phyloP scores from a whole-genome alignment of 2,329 filamentous ascomycete species.

The Calonectria pseudoturangicola region DNA sequence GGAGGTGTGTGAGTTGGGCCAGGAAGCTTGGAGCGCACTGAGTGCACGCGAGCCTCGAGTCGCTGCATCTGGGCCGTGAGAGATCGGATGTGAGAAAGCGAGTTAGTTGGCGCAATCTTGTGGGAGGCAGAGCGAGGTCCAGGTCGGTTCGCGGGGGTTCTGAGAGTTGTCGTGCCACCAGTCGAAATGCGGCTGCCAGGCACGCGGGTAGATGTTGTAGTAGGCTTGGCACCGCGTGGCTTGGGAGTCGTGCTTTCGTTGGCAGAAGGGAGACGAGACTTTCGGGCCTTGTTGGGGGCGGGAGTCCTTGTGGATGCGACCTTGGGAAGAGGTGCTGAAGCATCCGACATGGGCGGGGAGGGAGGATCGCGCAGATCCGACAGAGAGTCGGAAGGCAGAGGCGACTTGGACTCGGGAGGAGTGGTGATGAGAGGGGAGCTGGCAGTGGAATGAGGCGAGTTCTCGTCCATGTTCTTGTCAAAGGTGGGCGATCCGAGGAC shows the following conservation, averaged over 20 bases:
- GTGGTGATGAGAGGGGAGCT: constrained; percentile 94
- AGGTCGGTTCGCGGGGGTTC: constrained; percentile 68
- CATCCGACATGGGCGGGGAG: constrained; percentile 94
- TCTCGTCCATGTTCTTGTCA: constrained; percentile 77
- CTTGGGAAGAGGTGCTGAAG: constrained; percentile 77
- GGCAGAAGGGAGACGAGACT: constrained; percentile 72
- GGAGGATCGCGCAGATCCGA: constrained; percentile 88
- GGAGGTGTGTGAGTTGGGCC: constrained; percentile 87
- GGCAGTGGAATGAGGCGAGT: constrained; percentile 88
- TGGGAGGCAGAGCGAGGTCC: constrained; percentile 74
- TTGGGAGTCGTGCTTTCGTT: constrained; percentile 74
- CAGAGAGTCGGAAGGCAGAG: constrained; percentile 73
- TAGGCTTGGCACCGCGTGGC: constrained; percentile 69
- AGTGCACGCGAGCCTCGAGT: constrained; percentile 94
- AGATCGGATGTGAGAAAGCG: constrained; percentile 92
- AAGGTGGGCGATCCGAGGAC: constrained; percentile 82
- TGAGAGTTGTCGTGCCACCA: constrained; percentile 67
- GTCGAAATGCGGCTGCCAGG: constrained; percentile 68
- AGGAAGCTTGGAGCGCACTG: constrained; percentile 92
- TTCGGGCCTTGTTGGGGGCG: constrained; percentile 62
- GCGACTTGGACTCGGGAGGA: constrained; percentile 83
- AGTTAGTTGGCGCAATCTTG: constrained; percentile 76
- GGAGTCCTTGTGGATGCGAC: constrained; percentile 61
- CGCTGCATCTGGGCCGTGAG: constrained; percentile 98
- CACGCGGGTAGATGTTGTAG: constrained; percentile 56